phyloP scores from a whole-genome alignment of 805 yeast genomes.

The Allodekkera sacchari region DNA sequence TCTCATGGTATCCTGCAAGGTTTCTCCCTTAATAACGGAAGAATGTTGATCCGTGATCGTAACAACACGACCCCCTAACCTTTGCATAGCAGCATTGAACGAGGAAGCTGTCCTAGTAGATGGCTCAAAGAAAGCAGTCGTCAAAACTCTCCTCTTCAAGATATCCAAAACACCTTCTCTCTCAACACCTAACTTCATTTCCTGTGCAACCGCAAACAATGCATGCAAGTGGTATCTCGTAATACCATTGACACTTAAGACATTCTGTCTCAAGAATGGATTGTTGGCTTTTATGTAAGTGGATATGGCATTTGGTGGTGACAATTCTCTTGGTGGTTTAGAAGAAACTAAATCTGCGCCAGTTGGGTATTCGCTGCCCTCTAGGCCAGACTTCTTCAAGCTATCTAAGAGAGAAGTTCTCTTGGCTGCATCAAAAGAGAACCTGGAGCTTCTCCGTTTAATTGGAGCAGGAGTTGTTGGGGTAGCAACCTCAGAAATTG shows the following conservation, averaged over 20 bases:
- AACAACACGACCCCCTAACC: conserved; percentile 96
- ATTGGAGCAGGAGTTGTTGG: conserved; percentile 21
- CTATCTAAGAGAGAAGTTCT: conserved; percentile 24
- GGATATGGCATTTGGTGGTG: conserved; percentile 73
- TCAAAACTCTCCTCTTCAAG: conserved; percentile 81
- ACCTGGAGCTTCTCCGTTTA: conserved; percentile 38
- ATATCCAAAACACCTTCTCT: conserved; percentile 91
- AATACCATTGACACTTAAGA: conserved; percentile 82
- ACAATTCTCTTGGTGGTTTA: conserved; percentile 62
- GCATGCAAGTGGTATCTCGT: conserved; percentile 85
- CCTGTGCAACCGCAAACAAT: conserved; percentile 94
- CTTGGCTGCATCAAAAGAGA: conserved; percentile 39
- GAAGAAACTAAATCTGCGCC: conserved; percentile 68
- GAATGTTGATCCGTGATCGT: conserved; percentile 78
- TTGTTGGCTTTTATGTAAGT: conserved; percentile 74
- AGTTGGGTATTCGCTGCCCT: conserved; percentile 36
- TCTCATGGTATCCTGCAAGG: conserved; percentile 93
- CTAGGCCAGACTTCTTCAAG: conserved; percentile 27
- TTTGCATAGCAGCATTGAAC: conserved; percentile 99
- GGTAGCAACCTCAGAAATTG: conserved; percentile 15
- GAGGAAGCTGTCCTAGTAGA: conserved; percentile 95
- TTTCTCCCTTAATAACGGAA: conserved; percentile 97
- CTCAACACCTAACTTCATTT: conserved; percentile 93
- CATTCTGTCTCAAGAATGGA: conserved; percentile 83
- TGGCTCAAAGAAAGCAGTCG: conserved; percentile 97